A percentile compares a stretch with the other conserved stretches of the same genome.
phyloP scores from a whole-genome alignment of 352 stramenopile species.

The Phytophthora lateralis region DNA sequence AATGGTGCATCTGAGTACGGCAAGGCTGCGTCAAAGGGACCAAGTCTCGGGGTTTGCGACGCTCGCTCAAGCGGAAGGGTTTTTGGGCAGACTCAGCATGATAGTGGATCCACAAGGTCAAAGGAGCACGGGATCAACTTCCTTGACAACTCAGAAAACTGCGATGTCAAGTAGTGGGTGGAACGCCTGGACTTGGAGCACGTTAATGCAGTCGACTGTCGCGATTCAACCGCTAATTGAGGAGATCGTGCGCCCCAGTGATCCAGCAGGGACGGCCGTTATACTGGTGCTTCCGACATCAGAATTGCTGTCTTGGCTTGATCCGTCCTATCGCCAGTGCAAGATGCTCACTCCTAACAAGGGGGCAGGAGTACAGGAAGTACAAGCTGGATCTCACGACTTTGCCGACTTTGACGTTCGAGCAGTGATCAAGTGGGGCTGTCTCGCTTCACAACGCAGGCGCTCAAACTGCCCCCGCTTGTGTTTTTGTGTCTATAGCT shows the following conservation, averaged over 20 bases:
- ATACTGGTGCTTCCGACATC: constrained; percentile 44
- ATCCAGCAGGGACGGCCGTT: constrained; percentile 54
- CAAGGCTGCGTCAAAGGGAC: too few relatives aligned
- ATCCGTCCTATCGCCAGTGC: constrained; percentile 52
- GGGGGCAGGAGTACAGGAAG: constrained; percentile 53
- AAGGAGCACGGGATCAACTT: not conserved
- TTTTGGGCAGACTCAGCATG: too few relatives aligned
- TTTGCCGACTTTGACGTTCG: constrained; percentile 55
- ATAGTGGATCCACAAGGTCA: too few relatives aligned
- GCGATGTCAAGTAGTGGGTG: not conserved
- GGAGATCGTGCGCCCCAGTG: constrained; percentile 64
- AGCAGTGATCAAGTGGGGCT: constrained; percentile 58
- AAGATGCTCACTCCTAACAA: constrained; percentile 54
- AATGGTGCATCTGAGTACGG: too few relatives aligned
- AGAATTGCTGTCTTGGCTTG: constrained; percentile 39
- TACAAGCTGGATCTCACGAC: constrained; percentile 57
- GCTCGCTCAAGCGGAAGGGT: too few relatives aligned
- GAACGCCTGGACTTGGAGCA: not conserved
- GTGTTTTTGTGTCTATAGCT: not conserved
- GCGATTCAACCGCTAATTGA: constrained; percentile 54
- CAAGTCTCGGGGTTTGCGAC: too few relatives aligned
- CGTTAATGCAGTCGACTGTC: not conserved
- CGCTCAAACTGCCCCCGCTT: not conserved
- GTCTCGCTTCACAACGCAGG: constrained; percentile 21
- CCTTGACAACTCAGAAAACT: not conserved